Percentiles rank a stretch among this genome's conserved stretches.
Evolutionary conservation across 352 stramenopile genomes (phyloP).

Genomic region (Globisporangium barbulae): DNA sequence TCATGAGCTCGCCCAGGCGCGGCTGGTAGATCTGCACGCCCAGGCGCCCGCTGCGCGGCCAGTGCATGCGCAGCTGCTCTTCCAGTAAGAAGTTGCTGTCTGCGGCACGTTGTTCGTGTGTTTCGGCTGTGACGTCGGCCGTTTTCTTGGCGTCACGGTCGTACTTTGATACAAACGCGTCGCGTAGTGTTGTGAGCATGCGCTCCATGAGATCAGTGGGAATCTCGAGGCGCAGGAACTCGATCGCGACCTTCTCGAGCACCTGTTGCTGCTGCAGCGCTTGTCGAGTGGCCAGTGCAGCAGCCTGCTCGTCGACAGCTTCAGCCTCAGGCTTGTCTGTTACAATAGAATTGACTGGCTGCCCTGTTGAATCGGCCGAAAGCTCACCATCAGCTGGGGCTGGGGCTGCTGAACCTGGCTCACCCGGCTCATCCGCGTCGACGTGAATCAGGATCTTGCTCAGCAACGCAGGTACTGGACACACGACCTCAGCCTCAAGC

Average conservation of each 20-base stretch:
- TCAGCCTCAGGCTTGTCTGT: neutral
- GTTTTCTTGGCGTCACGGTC: slow-evolving; percentile 27
- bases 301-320: neutral
- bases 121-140: slow-evolving; percentile 21
- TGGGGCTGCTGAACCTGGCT: neutral
- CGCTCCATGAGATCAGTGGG: slow-evolving; percentile 17
- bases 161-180: slow-evolving; percentile 42
- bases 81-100: slow-evolving; percentile 57
- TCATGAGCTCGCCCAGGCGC: slow-evolving; percentile 77
- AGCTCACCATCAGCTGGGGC: neutral
- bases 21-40: slow-evolving; percentile 87
- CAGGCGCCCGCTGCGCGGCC: slow-evolving; percentile 75
- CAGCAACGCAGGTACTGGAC: neutral
- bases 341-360: neutral
- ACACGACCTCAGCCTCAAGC: neutral
- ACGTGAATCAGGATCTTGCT: neutral
- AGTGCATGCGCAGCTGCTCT: slow-evolving; percentile 86
- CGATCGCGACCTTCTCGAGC: slow-evolving; percentile 24
- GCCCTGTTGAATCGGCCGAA: neutral
- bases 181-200: slow-evolving; percentile 33
- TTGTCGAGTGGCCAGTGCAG: slow-evolving; percentile 2
- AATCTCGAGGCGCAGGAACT: slow-evolving; percentile 39
- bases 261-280: slow-evolving; percentile 13
- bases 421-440: neutral
- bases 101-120: slow-evolving; percentile 34